Base-by-base conservation (phyloP, 2,329 filamentous ascomycete species). In the Hymenoscyphus linearis region DNA sequence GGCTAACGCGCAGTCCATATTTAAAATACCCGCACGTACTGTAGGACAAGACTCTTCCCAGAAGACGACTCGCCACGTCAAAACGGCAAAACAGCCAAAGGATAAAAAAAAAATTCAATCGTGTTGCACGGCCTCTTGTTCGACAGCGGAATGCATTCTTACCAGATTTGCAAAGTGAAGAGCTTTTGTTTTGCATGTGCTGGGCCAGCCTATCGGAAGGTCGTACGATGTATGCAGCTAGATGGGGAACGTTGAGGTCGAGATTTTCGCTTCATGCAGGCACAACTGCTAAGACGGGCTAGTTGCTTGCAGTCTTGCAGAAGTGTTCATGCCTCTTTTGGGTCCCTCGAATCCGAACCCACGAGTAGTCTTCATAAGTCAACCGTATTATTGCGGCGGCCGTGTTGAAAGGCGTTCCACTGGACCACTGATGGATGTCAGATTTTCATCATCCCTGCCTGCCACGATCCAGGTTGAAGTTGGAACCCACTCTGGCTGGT, bases 391-490 rank as follows among this genome's bases (percentile, higher is more conserved):
- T 57, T n/a, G 16, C 22, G 6, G 18, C 44, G 44, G 18, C 25
- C 18, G 22, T 35, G 37, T 52, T n/a, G n/a, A n/a, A n/a, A n/a
- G 37, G 40, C 58, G 58, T 36, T 36, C 25, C 25, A 16, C 31
- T 52, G 12, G 25, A n/a, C n/a, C n/a, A n/a, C n/a, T n/a, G n/a
- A 9, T 59, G 50, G 58, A 55, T 54, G 22, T 34, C 36, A 55
- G 50, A 59, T 44, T 36, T 52, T 26, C 14, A 13, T 13, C 52
- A 52, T 52, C 58, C 58, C 40, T 22, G 18, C 50, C 27, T 55
- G 31, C 35, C 36, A 27, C 37, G 13, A 59, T 58, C 52, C 37
- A 52, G 58, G 58, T 61, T 26, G 26, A 14, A 36, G 31, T 57
- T 16, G 26, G 22, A 27, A 36, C 40, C 50, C 55, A 55, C 52